These are phyloP conservation scores for Exophiala calicioides DNA, from an alignment of 2,329 filamentous ascomycete species.

Conservation along the genomic window DNA sequence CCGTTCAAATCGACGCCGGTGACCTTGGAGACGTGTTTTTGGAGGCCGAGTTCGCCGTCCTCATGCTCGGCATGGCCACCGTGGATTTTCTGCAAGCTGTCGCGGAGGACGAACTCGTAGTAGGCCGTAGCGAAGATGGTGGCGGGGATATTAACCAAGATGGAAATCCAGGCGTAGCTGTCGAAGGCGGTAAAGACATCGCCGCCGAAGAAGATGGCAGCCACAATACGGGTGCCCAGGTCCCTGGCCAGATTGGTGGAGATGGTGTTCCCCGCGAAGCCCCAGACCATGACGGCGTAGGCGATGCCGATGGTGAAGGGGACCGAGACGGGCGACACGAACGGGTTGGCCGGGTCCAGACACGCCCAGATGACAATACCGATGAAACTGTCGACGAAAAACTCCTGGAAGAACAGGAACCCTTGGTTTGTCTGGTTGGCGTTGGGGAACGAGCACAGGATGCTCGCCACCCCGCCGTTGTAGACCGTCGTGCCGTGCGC, in stretches of 20 bases:
- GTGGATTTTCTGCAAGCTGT: conserved; percentile 54
- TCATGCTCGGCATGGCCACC: conserved; percentile 54
- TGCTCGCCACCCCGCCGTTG: conserved; percentile 54
- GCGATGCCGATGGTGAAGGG: conserved; percentile 59
- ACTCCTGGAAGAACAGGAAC: conserved; percentile 61
- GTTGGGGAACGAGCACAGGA: conserved; percentile 57
- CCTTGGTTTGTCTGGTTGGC: conserved; percentile 55
- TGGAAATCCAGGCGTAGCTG: conserved; percentile 54
- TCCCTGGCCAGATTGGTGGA: conserved; percentile 61
- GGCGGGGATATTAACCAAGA: conserved; percentile 59
- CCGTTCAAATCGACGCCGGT: conserved; percentile 26
- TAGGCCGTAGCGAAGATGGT: conserved; percentile 57
- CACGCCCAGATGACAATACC: conserved; percentile 59
- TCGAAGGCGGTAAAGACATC: conserved; percentile 50
- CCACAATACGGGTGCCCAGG: conserved; percentile 60
- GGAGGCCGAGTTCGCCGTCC: conserved; percentile 54
- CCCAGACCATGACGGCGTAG: conserved; percentile 58
- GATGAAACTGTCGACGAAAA: conserved; percentile 60
- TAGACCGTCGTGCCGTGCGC: conserved; percentile 44
- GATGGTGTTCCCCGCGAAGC: conserved; percentile 57
- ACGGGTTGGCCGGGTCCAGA: conserved; percentile 61
- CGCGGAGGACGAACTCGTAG: conserved; percentile 58
- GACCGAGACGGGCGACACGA: conserved; percentile 50
- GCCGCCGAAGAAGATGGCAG: conserved; percentile 58
- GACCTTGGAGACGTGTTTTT: conserved; percentile 44